Evolutionary conservation across 306 rosid species (phyloP).

Genomic region (Pterocarpus macrocarpus): DNA sequence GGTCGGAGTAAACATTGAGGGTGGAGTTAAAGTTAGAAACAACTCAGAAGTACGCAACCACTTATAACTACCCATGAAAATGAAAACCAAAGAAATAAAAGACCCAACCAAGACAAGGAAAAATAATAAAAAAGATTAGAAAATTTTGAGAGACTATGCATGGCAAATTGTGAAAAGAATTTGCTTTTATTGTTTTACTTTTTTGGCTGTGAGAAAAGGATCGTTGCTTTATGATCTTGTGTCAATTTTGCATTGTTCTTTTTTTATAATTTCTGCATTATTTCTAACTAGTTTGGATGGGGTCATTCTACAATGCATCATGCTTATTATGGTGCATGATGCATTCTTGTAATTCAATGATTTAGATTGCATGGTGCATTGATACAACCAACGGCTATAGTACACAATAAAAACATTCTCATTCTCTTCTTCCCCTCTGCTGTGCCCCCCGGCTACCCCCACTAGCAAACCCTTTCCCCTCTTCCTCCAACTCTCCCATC

Average conservation of each 20-base stretch:
- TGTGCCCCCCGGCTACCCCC: too few species aligned
- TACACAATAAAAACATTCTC: too few species aligned
- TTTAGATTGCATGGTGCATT: too few species aligned
- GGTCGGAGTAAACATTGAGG: not conserved
- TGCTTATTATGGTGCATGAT: too few species aligned
- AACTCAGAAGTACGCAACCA: constrained; percentile 40
- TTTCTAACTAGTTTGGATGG: not conserved
- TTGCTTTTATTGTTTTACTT: not conserved
- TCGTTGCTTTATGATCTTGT: not conserved
- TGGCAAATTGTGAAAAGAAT: not conserved
- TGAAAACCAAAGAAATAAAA: constrained; percentile 42
- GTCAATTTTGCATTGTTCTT: constrained; percentile 20
- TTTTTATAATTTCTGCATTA: not conserved
- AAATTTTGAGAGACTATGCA: not conserved
- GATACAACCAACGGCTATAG: too few species aligned
- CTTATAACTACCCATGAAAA: constrained; percentile 62
- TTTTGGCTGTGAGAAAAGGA: constrained; percentile 1
- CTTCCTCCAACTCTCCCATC: too few species aligned
- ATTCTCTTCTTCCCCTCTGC: too few species aligned
- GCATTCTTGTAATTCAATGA: too few species aligned
- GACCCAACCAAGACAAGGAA: constrained; percentile 13
- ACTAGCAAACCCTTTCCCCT: too few species aligned
- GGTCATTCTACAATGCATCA: too few species aligned
- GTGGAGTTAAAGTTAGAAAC: not conserved
- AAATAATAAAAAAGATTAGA: not conserved